Evolutionary conservation across 768 basidiomycete genomes (phyloP), one percentile per base, ranked within the genome.

Genomic region (Mycena galericulata): DNA sequence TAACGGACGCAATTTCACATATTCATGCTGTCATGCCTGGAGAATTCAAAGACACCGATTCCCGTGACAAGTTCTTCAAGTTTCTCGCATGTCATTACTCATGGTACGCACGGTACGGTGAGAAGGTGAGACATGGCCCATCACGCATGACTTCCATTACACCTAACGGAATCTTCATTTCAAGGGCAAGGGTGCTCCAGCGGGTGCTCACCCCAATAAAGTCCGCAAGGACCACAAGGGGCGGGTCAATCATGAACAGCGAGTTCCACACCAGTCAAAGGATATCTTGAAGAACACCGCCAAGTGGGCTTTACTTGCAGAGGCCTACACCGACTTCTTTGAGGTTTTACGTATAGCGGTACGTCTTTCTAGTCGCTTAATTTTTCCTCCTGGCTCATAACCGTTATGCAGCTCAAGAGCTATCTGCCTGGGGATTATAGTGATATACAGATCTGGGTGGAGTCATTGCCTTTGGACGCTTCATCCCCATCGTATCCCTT

Each of bases 331-430:
- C 1, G 66, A 61, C 9, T 41, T 65, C 26, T 65, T 65, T 30
- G 64, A 65, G 55, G 18, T n/a, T n/a, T n/a, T n/a, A n/a, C n/a
- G n/a, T n/a, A n/a, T n/a, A n/a, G n/a, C n/a, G n/a, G n/a, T n/a
- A n/a, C n/a, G n/a, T 57, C 12, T 24, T 65, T 2, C 30, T 58
- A 2, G 41, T 67, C 9, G 45, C 51, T 45, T 57, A 24, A 20
- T n/a, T n/a, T n/a, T n/a, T n/a, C n/a, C n/a, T n/a, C n/a, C n/a
- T n/a, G n/a, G n/a, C n/a, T n/a, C n/a, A n/a, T n/a, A n/a, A n/a
- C n/a, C n/a, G n/a, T n/a, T n/a, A n/a, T n/a, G n/a, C 38, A 78
- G 76, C 59, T 79, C 0, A 41, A 73, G 32, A 30, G 71, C 18
- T 24, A 73, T 14, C 53, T 76, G 2, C 77, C 76, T 2, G 67